Conservation (phyloP, 2,329 filamentous ascomycete genomes). For the Ophiosphaerella narmari region DNA sequence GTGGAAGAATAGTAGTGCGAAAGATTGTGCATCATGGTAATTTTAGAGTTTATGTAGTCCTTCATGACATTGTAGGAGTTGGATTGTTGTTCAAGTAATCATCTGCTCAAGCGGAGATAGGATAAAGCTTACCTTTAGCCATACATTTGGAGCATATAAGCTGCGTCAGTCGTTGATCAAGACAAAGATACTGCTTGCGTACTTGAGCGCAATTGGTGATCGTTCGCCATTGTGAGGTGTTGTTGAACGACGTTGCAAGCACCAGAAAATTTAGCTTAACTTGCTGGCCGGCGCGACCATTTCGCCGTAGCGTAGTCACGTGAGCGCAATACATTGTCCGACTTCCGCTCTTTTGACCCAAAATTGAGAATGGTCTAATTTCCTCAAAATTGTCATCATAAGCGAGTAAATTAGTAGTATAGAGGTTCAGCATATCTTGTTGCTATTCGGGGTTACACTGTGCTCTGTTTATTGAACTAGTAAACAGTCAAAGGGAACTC, state of each 20-base stretch:
- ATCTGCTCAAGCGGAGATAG: constrained; percentile 38
- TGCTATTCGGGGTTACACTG: too few relatives aligned
- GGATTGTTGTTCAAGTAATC: constrained; percentile 60
- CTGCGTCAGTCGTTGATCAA: constrained; percentile 19
- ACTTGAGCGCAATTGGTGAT: constrained; percentile 15
- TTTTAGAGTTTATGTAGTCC: constrained; percentile 59
- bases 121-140: constrained; percentile 20
- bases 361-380: too few relatives aligned
- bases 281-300: constrained; percentile 15
- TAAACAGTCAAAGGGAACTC: too few relatives aligned
- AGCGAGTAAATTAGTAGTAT: too few relatives aligned
- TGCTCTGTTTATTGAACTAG: too few relatives aligned
- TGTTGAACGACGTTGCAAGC: constrained; percentile 17
- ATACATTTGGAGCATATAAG: constrained; percentile 1
- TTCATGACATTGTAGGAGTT: constrained; percentile 62
- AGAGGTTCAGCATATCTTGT: too few relatives aligned
- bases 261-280: constrained; percentile 31
- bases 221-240: constrained; percentile 6
- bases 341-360: too few relatives aligned
- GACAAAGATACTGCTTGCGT: constrained; percentile 11
- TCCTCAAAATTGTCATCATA: too few relatives aligned
- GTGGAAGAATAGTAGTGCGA: constrained; percentile 11
- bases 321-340: constrained; percentile 1
- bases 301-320: constrained; percentile 24
- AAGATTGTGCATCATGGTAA: constrained; percentile 57